Evolutionary conservation across 495 filamentous ascomycete genomes (phyloP), one percentile per base, ranked within the genome.

Genomic region (Hyphodiscus hymeniophilus): DNA sequence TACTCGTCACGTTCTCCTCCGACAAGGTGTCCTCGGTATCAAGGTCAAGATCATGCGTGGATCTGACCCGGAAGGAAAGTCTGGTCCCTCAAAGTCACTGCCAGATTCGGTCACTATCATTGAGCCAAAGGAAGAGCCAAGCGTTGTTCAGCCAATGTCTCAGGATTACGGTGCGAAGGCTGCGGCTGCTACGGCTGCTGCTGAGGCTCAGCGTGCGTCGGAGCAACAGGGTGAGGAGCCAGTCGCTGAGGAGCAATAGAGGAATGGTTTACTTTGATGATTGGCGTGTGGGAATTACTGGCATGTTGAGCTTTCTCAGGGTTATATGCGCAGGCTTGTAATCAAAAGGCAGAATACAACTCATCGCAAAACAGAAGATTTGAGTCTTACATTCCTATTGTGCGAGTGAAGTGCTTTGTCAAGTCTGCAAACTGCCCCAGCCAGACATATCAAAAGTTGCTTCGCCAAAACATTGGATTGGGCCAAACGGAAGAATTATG

Each of bases 21-120:
- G 92, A 73, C 92, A 98, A 77, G 92, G 92, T 84, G 92, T 98
- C 57, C 80, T 98, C 50, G 92, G 92, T 75, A 97, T 98, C 81
- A 98, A 98, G 80, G 92, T 98, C 67, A 98, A 98, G 89, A 98
- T 98, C 77, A 98, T 98, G 92, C 92, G 92, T 69, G 94, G 94
- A 64, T 92, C 85, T 64, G 92, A 98, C 76, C 92, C 94, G 65
- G 92, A 98, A 76, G 91, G 91, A 80, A 98, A 98, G 82, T 78
- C 85, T 63, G 94, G 94, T 57, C 89, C 91, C 54, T 83, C 87
- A 71, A 96, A 97, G 79, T 84, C 89, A 57, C 84, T 98, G 48
- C 92, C 92, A 56, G 92, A 98, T 72, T 86, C 88, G 66, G 92
- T 98, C 67, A 96, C 89, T 64, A 88, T 98, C 75, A 95, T 96